Percentiles rank a stretch among this genome's conserved stretches.
Conservation (phyloP, 352 stramenopile species). For the Halophytophthora batemanensis region DNA sequence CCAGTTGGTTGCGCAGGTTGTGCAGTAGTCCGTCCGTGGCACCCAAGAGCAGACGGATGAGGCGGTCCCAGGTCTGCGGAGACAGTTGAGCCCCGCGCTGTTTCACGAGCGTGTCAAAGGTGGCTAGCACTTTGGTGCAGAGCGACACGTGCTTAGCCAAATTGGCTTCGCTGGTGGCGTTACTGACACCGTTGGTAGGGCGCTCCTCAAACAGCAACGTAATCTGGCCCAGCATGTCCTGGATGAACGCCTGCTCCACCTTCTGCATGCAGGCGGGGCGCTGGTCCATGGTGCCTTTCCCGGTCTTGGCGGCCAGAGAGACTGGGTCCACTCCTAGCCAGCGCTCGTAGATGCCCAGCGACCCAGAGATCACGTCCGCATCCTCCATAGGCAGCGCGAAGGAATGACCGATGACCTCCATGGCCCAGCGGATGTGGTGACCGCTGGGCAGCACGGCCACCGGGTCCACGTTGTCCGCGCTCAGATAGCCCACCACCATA, state of each 20-base stretch:
- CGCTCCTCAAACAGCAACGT: conserved; percentile 86
- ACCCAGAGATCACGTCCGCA: conserved; percentile 74
- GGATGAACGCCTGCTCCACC: conserved; percentile 82
- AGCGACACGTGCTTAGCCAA: conserved; percentile 71
- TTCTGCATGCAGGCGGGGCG: conserved; percentile 76
- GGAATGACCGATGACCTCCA: conserved; percentile 83
- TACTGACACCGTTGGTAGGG: conserved; percentile 18
- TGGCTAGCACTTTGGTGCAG: conserved; percentile 75
- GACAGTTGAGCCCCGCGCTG: conserved; percentile 55
- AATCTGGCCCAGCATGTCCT: conserved; percentile 86
- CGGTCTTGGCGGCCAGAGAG: conserved; percentile 9
- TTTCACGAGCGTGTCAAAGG: conserved; percentile 75
- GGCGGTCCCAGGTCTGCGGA: conserved; percentile 77
- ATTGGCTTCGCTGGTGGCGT: conserved; percentile 20
- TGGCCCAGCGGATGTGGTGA: conserved; percentile 82
- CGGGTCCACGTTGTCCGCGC: conserved; percentile 45
- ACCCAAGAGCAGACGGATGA: conserved; percentile 78
- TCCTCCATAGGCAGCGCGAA: conserved; percentile 87
- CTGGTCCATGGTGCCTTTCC: conserved; percentile 40
- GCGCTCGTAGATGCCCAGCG: conserved; percentile 75
- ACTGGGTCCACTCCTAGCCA: conserved; percentile 68
- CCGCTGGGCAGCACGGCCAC: conserved; percentile 55
- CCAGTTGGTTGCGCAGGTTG: conserved; percentile 65
- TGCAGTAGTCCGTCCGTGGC: conserved; percentile 76
- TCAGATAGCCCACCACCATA: conserved; percentile 76